Percentiles rank a stretch among this genome's conserved stretches.
Conservation (phyloP, 257 asterid species). For the Asclepias syriaca region DNA sequence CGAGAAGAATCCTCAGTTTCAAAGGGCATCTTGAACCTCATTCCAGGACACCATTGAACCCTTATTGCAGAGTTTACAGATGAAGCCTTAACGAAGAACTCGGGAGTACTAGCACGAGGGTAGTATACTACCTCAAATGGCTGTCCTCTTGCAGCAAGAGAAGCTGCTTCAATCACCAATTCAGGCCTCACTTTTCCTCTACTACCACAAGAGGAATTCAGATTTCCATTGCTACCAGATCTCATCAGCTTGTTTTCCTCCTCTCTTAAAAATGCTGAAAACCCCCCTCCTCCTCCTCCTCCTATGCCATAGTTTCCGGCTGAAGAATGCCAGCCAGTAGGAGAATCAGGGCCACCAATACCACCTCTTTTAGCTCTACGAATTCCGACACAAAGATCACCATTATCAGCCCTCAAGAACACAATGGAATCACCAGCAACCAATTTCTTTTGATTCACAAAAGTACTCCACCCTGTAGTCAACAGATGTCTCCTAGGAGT, state of each 20-base stretch:
- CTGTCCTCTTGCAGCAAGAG: constrained; percentile 47
- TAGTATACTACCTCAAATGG: constrained; percentile 54
- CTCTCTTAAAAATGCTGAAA: constrained; percentile 36
- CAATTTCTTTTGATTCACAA: constrained; percentile 62
- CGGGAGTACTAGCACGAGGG: constrained; percentile 62
- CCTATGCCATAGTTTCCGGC: constrained; percentile 26
- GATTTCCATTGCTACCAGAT: constrained; percentile 25
- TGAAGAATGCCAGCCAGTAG: constrained; percentile 43
- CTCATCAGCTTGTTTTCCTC: constrained; percentile 38
- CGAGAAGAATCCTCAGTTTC: constrained; percentile 69
- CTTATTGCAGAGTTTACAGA: constrained; percentile 47
- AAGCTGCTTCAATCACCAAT: constrained; percentile 47
- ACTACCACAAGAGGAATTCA: constrained; percentile 20
- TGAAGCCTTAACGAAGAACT: constrained; percentile 56
- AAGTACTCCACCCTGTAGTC: constrained; percentile 69
- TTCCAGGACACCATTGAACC: constrained; percentile 54
- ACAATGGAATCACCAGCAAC: constrained; percentile 70
- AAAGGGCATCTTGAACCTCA: constrained; percentile 73
- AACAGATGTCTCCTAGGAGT: constrained; percentile 66
- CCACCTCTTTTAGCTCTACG: constrained; percentile 53
- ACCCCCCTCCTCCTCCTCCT: constrained; percentile 10
- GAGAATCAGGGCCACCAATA: constrained; percentile 35
- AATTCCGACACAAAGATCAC: constrained; percentile 55
- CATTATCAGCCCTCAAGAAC: constrained; percentile 43
- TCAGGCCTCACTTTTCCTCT: constrained; percentile 40